Percentiles rank a stretch among this genome's conserved stretches.
These are phyloP conservation scores for Termitomyces sp. DNA, from an alignment of 768 basidiomycete species.

Conservation along the genomic window DNA sequence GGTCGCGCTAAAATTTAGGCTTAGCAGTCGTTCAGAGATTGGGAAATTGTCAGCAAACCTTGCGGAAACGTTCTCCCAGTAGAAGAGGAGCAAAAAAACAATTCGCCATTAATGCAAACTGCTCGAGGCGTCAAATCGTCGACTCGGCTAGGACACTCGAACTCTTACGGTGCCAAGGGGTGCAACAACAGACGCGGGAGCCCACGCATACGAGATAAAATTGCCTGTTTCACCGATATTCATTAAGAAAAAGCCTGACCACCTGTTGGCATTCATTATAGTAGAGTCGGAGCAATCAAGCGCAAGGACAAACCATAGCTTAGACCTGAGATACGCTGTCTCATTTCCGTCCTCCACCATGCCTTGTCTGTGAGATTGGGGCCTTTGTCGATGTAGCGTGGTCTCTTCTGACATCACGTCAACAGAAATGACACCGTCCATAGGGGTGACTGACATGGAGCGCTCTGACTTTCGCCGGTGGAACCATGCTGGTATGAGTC, in stretches of 20 bases:
- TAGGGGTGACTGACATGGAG: conserved; percentile 2
- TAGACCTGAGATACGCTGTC: conserved; percentile 78
- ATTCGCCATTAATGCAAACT: conserved; percentile 94
- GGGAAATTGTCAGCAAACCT: conserved; percentile 36
- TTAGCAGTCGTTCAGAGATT: conserved; percentile 13
- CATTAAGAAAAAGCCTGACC: conserved; percentile 86
- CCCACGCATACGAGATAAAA: conserved; percentile 87
- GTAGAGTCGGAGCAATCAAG: background rate
- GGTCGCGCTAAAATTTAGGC: conserved; percentile 53
- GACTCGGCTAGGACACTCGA: background rate
- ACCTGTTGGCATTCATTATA: conserved; percentile 46
- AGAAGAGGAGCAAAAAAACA: conserved; percentile 90
- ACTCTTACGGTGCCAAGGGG: conserved; percentile 86
- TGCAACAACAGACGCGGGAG: conserved; percentile 90
- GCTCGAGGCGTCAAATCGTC: conserved; percentile 10
- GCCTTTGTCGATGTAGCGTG: conserved; percentile 21
- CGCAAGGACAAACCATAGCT: conserved; percentile 60
- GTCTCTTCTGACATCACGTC: conserved; percentile 40
- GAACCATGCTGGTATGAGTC: conserved; percentile 31
- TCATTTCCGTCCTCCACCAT: conserved; percentile 48
- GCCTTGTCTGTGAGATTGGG: conserved; percentile 13
- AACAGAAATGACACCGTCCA: conserved; percentile 30
- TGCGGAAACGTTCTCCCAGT: conserved; percentile 79
- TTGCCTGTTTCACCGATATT: conserved; percentile 89
- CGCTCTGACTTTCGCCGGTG: conserved; percentile 18